A percentile compares a stretch with the other conserved stretches of the same genome.
Conservation (phyloP, 345 rosid species). For the Arabis alpina region DNA sequence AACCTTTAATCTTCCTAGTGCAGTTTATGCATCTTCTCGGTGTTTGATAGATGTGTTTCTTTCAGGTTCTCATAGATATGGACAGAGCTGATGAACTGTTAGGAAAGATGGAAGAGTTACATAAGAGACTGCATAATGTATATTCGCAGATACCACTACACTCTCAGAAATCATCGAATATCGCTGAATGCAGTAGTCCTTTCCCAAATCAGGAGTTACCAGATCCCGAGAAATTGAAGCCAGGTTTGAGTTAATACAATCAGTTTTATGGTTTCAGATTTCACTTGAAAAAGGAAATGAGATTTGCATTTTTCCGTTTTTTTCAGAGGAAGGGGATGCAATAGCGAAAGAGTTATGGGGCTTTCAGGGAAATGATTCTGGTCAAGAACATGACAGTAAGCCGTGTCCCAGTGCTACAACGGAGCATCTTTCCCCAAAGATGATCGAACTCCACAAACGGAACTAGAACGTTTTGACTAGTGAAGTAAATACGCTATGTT, state of each 20-base stretch:
- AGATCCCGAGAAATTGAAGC: conserved; percentile 45
- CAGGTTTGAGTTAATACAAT: conserved; percentile 30
- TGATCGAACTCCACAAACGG: conserved; percentile 36
- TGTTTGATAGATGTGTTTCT: conserved; percentile 30
- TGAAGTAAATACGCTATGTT: background rate
- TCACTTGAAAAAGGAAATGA: background rate
- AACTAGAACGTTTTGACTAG: conserved; percentile 5
- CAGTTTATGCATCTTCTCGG: conserved; percentile 14
- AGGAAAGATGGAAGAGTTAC: conserved; percentile 63
- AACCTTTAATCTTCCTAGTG: background rate
- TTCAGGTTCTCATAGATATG: conserved; percentile 81
- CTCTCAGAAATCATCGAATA: conserved; percentile 33
- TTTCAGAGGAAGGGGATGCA: conserved; percentile 38
- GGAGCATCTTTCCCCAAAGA: conserved; percentile 30
- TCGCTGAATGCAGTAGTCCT: conserved; percentile 30
- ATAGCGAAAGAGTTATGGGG: conserved; percentile 42
- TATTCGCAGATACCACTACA: conserved; percentile 63
- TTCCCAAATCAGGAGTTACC: conserved; percentile 28
- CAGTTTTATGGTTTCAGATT: background rate
- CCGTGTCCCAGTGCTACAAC: conserved; percentile 36
- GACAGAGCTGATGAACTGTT: conserved; percentile 71
- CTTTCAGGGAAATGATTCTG: conserved; percentile 29
- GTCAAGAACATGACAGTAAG: conserved; percentile 29
- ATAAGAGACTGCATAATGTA: conserved; percentile 53
- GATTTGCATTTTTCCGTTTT: background rate